Conservation (phyloP, 176 grass and related monocot genomes). For the Bothriochloa decipiens region DNA sequence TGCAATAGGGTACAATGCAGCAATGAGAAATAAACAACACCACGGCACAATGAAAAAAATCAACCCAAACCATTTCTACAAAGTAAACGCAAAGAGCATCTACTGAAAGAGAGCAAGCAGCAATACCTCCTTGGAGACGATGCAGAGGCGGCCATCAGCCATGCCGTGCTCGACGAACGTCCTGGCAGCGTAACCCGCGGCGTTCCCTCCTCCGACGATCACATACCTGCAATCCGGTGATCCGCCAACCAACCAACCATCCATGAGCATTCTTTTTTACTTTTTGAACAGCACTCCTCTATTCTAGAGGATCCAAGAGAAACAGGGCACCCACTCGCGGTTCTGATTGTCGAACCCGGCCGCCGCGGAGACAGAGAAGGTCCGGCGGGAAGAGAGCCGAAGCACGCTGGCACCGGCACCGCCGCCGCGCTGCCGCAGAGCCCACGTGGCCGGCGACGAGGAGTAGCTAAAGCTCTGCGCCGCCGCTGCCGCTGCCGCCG, state of each 20-base stretch:
- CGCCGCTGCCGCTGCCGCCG: conserved; percentile 33
- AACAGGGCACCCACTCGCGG: conserved; percentile 57
- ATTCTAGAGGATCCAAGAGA: neutral
- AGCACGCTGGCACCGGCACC: neutral
- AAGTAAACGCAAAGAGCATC: neutral
- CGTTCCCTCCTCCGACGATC: conserved; percentile 92
- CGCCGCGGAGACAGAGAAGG: conserved; percentile 44
- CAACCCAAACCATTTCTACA: neutral
- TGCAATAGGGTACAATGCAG: neutral
- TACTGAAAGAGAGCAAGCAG: neutral
- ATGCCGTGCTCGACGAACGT: conserved; percentile 89
- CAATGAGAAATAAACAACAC: conserved; percentile 6
- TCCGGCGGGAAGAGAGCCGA: neutral
- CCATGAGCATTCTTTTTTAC: neutral
- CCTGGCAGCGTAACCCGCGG: conserved; percentile 82
- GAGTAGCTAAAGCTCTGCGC: conserved; percentile 14
- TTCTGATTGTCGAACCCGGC: conserved; percentile 65
- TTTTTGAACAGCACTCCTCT: neutral
- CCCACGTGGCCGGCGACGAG: conserved; percentile 28
- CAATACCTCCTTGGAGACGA: conserved; percentile 90
- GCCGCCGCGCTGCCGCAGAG: conserved; percentile 32
- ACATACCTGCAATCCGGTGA: conserved; percentile 62
- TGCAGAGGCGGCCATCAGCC: conserved; percentile 85
- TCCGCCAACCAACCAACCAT: neutral
- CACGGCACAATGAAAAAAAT: neutral